Evolutionary conservation across 257 asterid species (phyloP), one percentile per base, ranked within the genome.

Genomic region (Dorcoceras hygrometricum): DNA sequence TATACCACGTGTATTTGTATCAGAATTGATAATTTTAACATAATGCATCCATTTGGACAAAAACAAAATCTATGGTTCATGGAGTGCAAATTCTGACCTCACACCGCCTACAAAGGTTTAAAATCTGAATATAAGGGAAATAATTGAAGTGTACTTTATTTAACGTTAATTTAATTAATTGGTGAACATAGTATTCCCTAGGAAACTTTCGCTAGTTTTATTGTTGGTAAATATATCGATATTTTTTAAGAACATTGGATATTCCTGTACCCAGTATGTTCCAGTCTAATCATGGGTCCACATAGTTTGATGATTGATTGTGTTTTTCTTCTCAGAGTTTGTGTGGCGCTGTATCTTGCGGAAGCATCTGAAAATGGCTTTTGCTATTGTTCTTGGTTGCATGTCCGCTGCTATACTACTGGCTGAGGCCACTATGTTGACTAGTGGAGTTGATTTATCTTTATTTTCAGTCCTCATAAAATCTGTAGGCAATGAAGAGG

Each of bases 361-460:
- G 71, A 90, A 90, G 87, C 92, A 94, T 72, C 75, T 90, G 78
- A 73, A 84, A 79, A 88, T 75, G 70, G 71, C 80, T 57, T 77
- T 86, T 71, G 96, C 96, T 76, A 77, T 90, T 54, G 70, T 88
- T 82, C 96, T 94, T 79, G 93, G 99, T 69, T 90, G 95, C 89
- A 86, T 94, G 83, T 90, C 99, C 61, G 95, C 69, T 3, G 95
- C 99, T 28, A 90, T 94, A 67, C 91, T 94, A 70, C 78, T 94
- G 64, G 99, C 97, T 7, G 99, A 94, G 85, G 96, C 98, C 68
- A 94, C 98, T 68, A 80, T 94, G 86, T 86, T 94, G 74, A 87
- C 94, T 54, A 86, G 95, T 59, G 92, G 99, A 65, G 99, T 94
- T 74, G 99, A 94, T 82, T 90, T 90, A 70, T 94, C 99, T 63